phyloP scores from a whole-genome alignment of 768 basidiomycete genomes.

The Piloderma croceum region DNA sequence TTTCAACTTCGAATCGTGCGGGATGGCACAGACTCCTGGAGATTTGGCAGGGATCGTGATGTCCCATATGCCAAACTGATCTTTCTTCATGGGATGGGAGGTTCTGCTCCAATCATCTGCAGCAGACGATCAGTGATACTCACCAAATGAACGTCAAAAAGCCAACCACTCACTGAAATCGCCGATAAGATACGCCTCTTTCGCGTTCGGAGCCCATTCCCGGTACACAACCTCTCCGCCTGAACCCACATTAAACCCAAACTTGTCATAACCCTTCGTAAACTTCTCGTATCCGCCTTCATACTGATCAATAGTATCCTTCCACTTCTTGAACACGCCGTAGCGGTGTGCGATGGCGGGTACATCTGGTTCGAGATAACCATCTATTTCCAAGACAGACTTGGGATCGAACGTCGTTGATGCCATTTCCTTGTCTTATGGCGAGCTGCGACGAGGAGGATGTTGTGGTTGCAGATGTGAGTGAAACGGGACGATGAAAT shows the following conservation, averaged over 20 bases:
- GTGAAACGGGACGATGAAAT: background rate
- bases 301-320: conserved; percentile 60
- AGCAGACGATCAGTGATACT: conserved; percentile 3
- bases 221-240: conserved; percentile 75
- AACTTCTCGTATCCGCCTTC: conserved; percentile 85
- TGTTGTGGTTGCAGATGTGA: background rate
- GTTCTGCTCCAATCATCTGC: conserved; percentile 84
- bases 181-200: conserved; percentile 79
- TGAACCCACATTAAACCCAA: conserved; percentile 53
- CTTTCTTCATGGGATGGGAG: conserved; percentile 81
- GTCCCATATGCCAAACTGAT: conserved; percentile 88
- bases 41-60: conserved; percentile 64
- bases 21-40: conserved; percentile 73
- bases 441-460: too few species aligned
- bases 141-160: conserved; percentile 2
- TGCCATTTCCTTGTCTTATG: conserved; percentile 31
- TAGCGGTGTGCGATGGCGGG: conserved; percentile 65
- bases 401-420: conserved; percentile 48
- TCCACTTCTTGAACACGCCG: conserved; percentile 68
- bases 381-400: conserved; percentile 57
- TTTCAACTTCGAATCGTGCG: conserved; percentile 95
- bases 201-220: conserved; percentile 95
- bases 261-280: conserved; percentile 46
- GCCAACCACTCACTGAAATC: conserved; percentile 80
- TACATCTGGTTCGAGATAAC: conserved; percentile 69